Conservation (phyloP, 1,139 yeast species). For the Taphrina pruni region DNA sequence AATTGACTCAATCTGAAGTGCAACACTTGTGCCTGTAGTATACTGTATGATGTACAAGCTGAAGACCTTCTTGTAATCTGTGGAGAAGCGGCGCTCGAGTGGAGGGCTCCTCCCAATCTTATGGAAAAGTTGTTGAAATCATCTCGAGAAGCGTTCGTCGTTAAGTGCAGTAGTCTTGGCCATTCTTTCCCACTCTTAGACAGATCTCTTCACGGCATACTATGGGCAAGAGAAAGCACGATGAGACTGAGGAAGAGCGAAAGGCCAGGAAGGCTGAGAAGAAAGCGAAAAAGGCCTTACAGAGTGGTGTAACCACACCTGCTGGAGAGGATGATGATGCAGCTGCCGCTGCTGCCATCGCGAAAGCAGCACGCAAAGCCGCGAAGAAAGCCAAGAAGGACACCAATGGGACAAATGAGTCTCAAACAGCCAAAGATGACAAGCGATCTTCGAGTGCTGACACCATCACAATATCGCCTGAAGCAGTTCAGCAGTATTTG, state of each 20-base stretch:
- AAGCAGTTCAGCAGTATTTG: slow-evolving; percentile 62
- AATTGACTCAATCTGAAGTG: no score
- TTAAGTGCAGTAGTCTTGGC: neutral
- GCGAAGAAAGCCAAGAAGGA: slow-evolving; percentile 47
- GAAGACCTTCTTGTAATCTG: slow-evolving; percentile 3
- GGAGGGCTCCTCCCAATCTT: slow-evolving; percentile 17
- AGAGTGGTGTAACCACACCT: slow-evolving; percentile 49
- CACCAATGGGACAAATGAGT: slow-evolving; percentile 7
- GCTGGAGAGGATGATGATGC: slow-evolving; percentile 53
- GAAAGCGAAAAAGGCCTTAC: slow-evolving; percentile 54
- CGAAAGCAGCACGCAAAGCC: slow-evolving; percentile 49
- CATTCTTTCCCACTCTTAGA: neutral
- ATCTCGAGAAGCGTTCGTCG: neutral
- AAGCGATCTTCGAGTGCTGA: slow-evolving; percentile 36
- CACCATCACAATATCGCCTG: slow-evolving; percentile 53
- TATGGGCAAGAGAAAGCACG: slow-evolving; percentile 56
- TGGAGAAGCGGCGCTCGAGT: neutral
- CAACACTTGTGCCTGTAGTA: no score
- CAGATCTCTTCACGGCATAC: slow-evolving; percentile 41
- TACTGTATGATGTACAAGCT: neutral
- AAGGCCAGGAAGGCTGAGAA: slow-evolving; percentile 57
- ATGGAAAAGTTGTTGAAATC: slow-evolving; percentile 8
- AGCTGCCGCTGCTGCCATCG: slow-evolving; percentile 53
- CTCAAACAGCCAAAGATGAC: neutral
- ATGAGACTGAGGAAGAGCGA: slow-evolving; percentile 56